Percentiles rank a stretch among this genome's conserved stretches.
Conservation (phyloP, 2,329 filamentous ascomycete species). For the Aschersonia sp. region DNA sequence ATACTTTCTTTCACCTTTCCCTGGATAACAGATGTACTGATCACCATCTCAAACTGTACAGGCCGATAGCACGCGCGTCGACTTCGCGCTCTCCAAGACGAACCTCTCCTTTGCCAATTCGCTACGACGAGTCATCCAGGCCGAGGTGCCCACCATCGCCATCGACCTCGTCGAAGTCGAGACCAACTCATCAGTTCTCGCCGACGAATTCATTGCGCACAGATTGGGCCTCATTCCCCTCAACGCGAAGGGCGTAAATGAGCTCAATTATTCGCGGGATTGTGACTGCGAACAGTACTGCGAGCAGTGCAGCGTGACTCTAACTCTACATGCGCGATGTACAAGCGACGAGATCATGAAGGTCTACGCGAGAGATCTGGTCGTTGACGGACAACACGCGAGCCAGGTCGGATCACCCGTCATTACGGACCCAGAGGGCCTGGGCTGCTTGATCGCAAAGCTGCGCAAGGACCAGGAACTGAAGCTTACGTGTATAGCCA, state of each 20-base stretch:
- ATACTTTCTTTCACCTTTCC: too few species aligned
- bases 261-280: slow-evolving; percentile 77
- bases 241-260: slow-evolving; percentile 67
- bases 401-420: slow-evolving; percentile 74
- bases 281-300: slow-evolving; percentile 96
- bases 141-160: slow-evolving; percentile 87
- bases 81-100: slow-evolving; percentile 83
- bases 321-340: slow-evolving; percentile 76
- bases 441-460: slow-evolving; percentile 81
- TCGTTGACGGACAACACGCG: slow-evolving; percentile 53
- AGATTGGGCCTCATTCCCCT: slow-evolving; percentile 83
- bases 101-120: slow-evolving; percentile 90
- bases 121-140: slow-evolving; percentile 77
- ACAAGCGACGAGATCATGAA: slow-evolving; percentile 80
- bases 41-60: too few species aligned
- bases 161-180: slow-evolving; percentile 92
- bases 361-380: slow-evolving; percentile 82
- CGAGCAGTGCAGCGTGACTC: slow-evolving; percentile 75
- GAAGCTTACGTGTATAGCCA: slow-evolving; percentile 81
- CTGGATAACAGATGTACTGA: too few species aligned
- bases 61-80: slow-evolving; percentile 69
- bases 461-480: slow-evolving; percentile 81
- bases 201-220: slow-evolving; percentile 92
- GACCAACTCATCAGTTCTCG: slow-evolving; percentile 85
- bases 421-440: slow-evolving; percentile 67